Evolutionary conservation across 495 filamentous ascomycete genomes (phyloP).

Genomic region (Podospora anserina): DNA sequence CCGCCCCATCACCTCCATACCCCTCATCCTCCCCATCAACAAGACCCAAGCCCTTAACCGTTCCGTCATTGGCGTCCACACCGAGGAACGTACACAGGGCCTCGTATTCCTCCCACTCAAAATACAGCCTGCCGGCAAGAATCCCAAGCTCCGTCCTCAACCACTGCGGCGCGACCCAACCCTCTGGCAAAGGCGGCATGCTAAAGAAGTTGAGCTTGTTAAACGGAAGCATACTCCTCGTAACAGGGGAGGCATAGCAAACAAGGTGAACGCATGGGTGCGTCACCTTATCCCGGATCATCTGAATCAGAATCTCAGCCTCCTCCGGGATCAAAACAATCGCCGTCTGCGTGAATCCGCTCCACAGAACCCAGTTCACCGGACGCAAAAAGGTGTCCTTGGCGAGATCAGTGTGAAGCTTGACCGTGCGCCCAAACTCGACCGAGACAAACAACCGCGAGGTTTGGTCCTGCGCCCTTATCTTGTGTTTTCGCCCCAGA

Average conservation of each 20-base stretch:
- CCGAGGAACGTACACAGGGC: slow-evolving; percentile 27
- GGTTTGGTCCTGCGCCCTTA: slow-evolving; percentile 12
- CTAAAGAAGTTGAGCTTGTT: slow-evolving; percentile 47
- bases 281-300: slow-evolving; percentile 21
- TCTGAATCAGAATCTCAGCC: slow-evolving; percentile 46
- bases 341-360: slow-evolving; percentile 31
- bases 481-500: slow-evolving; percentile 28
- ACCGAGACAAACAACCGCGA: slow-evolving; percentile 36
- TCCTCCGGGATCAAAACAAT: slow-evolving; percentile 56
- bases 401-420: slow-evolving; percentile 14
- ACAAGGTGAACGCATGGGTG: slow-evolving; percentile 36
- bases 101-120: slow-evolving; percentile 44
- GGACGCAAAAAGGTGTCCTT: slow-evolving; percentile 40
- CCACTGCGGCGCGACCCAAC: slow-evolving; percentile 44
- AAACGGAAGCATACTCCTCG: slow-evolving; percentile 53
- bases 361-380: slow-evolving; percentile 43
- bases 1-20: background rate
- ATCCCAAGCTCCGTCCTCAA: slow-evolving; percentile 53
- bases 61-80: slow-evolving; percentile 13
- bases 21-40: background rate
- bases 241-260: slow-evolving; percentile 52
- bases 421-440: slow-evolving; percentile 35
- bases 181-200: slow-evolving; percentile 40
- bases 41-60: background rate
- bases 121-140: slow-evolving; percentile 54